phyloP scores from a whole-genome alignment of 1,284 basidiomycete genomes.

The Boletus mariae region DNA sequence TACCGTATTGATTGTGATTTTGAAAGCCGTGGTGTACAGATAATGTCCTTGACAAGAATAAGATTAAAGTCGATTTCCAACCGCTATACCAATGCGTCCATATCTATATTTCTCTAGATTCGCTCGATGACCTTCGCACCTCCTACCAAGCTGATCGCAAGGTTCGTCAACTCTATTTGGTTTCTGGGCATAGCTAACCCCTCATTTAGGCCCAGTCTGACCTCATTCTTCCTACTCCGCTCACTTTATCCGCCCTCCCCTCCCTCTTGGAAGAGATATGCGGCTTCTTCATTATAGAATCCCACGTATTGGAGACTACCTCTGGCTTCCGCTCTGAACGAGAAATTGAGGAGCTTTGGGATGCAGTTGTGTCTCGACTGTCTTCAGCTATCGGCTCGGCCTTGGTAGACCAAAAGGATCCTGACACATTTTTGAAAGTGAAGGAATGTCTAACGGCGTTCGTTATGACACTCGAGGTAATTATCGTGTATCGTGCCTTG shows the following conservation, averaged over 20 bases:
- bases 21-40: constrained; percentile 44
- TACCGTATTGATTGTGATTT: neutral
- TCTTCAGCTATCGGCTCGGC: constrained; percentile 74
- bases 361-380: constrained; percentile 79
- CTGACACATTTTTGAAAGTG: constrained; percentile 78
- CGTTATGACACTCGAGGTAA: constrained; percentile 90
- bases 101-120: constrained; percentile 91
- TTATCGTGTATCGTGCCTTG: constrained; percentile 12
- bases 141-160: constrained; percentile 96
- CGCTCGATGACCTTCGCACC: constrained; percentile 82
- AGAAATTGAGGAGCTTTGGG: constrained; percentile 97
- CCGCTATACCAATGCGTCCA: constrained; percentile 97
- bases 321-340: constrained; percentile 81
- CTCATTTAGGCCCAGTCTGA: constrained; percentile 87
- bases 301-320: constrained; percentile 87
- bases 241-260: constrained; percentile 55
- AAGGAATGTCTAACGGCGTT: constrained; percentile 87
- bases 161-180: constrained; percentile 41
- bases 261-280: constrained; percentile 88
- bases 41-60: constrained; percentile 89
- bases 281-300: constrained; percentile 99
- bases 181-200: constrained; percentile 11
- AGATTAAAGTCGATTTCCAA: constrained; percentile 87
- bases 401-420: constrained; percentile 74
- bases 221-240: constrained; percentile 79